phyloP scores from a whole-genome alignment of 768 basidiomycete species.

The Pulveroboletus sp. region DNA sequence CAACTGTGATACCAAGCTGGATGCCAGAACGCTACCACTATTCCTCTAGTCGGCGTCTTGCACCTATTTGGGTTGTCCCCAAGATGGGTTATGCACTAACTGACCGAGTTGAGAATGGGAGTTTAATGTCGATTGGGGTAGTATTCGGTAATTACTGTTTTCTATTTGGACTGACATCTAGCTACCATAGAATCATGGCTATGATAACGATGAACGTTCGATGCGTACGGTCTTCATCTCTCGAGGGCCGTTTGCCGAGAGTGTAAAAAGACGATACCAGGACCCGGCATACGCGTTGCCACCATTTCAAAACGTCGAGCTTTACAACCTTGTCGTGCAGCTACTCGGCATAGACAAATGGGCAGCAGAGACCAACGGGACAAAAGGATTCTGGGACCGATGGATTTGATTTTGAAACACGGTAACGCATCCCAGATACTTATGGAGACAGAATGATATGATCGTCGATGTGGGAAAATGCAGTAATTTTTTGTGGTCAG shows the following conservation, averaged over 20 bases:
- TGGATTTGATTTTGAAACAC: slow-evolving; percentile 29
- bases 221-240: slow-evolving; percentile 92
- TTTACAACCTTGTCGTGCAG: slow-evolving; percentile 78
- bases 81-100: slow-evolving; percentile 77
- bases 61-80: slow-evolving; percentile 81
- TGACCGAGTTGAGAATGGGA: slow-evolving; percentile 54
- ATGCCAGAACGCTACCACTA: slow-evolving; percentile 86
- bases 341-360: slow-evolving; percentile 58
- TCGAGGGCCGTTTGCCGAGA: slow-evolving; percentile 73
- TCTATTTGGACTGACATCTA: not conserved
- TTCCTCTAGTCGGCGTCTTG: slow-evolving; percentile 63
- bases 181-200: slow-evolving; percentile 71
- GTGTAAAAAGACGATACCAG: not conserved
- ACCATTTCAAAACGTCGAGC: slow-evolving; percentile 76
- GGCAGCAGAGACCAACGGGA: slow-evolving; percentile 71
- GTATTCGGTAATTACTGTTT: not conserved
- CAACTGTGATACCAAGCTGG: not conserved
- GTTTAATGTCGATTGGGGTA: slow-evolving; percentile 66
- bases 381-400: slow-evolving; percentile 75
- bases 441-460: too few relatives aligned
- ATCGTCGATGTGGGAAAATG: too few relatives aligned
- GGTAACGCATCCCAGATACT: too few relatives aligned
- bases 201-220: slow-evolving; percentile 68
- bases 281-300: slow-evolving; percentile 57
- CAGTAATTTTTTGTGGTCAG: too few relatives aligned